Base-by-base conservation (phyloP, 768 basidiomycete species). In the Tricholoma hemisulphureum region DNA sequence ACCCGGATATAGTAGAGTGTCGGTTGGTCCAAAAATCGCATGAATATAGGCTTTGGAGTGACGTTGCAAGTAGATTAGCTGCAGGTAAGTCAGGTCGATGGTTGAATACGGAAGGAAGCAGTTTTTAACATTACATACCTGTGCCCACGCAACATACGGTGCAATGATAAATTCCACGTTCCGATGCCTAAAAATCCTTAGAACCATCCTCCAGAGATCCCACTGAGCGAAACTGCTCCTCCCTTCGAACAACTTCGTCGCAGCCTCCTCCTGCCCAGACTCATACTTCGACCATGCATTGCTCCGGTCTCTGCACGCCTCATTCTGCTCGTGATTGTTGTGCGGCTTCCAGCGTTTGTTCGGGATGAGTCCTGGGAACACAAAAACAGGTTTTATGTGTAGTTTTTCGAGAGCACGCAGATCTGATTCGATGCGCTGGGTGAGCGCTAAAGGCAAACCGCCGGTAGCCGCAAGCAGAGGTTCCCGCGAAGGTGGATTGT, bases 381-480 rank as follows among this genome's bases (percentile, higher is more conserved):
- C 93, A 66, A 99, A 96, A n/a, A 99, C 93, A 20, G 97, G 97
- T 70, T 96, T 97, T 80, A 99, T 98, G 63, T 83, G 87, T 31
- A 91, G 79, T 74, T 88, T 89, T 80, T 97, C 95, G 68, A 98
- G 87, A 13, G 83, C 78, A 49, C 95, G 89, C 46, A 98, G 80
- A 79, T 99, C 95, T 35, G 86, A 80, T 75, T 98, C 95, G 71
- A 99, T 93, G 61, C 92, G 88, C 64, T 83, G 80, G 21, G 87
- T 88, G 55, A 99, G 82, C 48, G 93, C 89, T 57, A 98, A 82
- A 1, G 96, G 97, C 16, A 95, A 83, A 35, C 97, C 97, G 18
- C 97, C 97, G 1, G 95, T 96, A 1, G 96, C 95, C 0, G 95
- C 91, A 11, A 98, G 84, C 31, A 98, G 83, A 13, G 95, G 90